These are phyloP conservation scores for Teratosphaeria epicoccoides DNA, from an alignment of 2,329 filamentous ascomycete genomes.

Conservation along the genomic window DNA sequence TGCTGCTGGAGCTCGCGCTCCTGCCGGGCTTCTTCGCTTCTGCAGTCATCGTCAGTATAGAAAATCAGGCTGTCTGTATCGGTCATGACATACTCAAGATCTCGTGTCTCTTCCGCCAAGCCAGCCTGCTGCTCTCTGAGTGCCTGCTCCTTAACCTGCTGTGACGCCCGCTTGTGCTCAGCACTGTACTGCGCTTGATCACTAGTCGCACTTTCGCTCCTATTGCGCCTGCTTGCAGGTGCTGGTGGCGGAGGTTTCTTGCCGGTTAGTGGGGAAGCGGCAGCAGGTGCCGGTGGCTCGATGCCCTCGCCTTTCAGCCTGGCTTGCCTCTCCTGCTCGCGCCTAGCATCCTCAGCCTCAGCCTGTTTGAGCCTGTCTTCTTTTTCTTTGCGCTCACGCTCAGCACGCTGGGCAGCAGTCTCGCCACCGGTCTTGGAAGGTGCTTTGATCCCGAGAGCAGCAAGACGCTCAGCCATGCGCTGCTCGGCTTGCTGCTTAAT, in stretches of 20 bases:
- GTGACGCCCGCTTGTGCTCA: constrained; percentile 51
- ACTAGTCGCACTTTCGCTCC: constrained; percentile 48
- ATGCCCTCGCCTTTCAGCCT: constrained; percentile 68
- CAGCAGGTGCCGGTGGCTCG: constrained; percentile 45
- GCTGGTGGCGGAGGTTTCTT: constrained; percentile 45
- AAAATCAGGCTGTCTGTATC: background rate
- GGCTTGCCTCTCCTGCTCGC: constrained; percentile 77
- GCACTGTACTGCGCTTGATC: constrained; percentile 40
- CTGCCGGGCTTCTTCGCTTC: constrained; percentile 61
- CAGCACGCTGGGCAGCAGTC: constrained; percentile 69
- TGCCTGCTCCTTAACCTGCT: constrained; percentile 42
- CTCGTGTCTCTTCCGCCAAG: constrained; percentile 60
- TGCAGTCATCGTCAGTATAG: constrained; percentile 33
- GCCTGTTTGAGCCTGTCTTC: constrained; percentile 80
- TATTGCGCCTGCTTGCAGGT: constrained; percentile 63
- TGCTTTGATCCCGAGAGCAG: constrained; percentile 82
- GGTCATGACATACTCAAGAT: constrained; percentile 64
- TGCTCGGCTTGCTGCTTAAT: constrained; percentile 96
- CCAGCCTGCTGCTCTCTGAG: constrained; percentile 61
- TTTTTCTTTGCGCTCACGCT: constrained; percentile 78
- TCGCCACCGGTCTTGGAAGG: constrained; percentile 64
- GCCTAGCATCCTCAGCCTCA: constrained; percentile 83
- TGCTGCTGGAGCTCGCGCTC: constrained; percentile 74
- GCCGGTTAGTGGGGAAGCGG: constrained; percentile 13
- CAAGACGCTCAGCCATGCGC: constrained; percentile 91